These are phyloP conservation scores for Coemansia sp. DNA, from an alignment of 192 early-diverging fungal species.

Conservation along the genomic window DNA sequence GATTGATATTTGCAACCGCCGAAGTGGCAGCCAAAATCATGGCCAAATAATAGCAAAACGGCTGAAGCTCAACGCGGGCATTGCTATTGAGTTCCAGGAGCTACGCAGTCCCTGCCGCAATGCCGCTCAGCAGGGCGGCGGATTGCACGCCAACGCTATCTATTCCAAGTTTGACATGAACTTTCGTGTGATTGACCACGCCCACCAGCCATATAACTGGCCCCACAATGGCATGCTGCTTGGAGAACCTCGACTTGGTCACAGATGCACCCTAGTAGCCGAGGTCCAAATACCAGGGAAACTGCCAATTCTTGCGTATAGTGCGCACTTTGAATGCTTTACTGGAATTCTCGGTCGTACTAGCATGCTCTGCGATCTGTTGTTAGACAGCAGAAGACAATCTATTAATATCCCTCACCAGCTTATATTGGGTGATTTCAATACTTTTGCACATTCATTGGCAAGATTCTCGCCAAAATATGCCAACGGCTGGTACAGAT, in stretches of 20 bases:
- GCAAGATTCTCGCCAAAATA: constrained; percentile 66
- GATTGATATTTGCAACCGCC: constrained; percentile 70
- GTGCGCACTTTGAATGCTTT: constrained; percentile 74
- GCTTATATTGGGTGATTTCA: constrained; percentile 72
- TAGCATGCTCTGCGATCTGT: constrained; percentile 66
- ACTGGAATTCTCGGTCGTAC: constrained; percentile 70
- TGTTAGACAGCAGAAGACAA: constrained; percentile 58
- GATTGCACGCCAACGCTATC: constrained; percentile 77
- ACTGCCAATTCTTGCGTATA: constrained; percentile 65
- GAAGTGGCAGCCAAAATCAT: constrained; percentile 65
- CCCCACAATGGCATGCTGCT: constrained; percentile 59
- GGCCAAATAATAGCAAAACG: constrained; percentile 60
- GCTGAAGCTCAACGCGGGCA: constrained; percentile 63
- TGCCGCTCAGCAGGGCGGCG: constrained; percentile 68
- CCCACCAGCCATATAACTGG: constrained; percentile 72
- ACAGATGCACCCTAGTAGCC: constrained; percentile 61
- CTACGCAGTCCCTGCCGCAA: constrained; percentile 60
- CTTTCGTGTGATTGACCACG: constrained; percentile 64
- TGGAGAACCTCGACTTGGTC: constrained; percentile 67
- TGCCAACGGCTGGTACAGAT: constrained; percentile 64
- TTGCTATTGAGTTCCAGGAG: constrained; percentile 75
- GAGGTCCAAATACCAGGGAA: constrained; percentile 54
- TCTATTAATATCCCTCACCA: constrained; percentile 60
- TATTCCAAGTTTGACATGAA: constrained; percentile 63
- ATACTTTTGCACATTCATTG: constrained; percentile 76